Evolutionary conservation across 2,329 filamentous ascomycete species (phyloP), one percentile per base, ranked within the genome.

Genomic region (Alternaria panax): DNA sequence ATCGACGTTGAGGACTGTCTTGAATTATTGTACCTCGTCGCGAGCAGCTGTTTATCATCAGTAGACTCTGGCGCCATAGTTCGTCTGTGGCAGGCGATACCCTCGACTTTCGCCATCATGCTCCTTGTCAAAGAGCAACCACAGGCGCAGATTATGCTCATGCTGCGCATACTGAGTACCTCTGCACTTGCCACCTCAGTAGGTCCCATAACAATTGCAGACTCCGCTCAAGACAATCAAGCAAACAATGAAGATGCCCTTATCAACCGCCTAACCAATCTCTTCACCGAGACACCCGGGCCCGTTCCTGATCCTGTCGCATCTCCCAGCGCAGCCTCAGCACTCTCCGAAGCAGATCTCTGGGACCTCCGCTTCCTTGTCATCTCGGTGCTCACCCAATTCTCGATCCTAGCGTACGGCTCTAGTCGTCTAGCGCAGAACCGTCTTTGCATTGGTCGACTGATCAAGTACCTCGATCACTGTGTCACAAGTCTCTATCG

Each of bases 391-490:
- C 77, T 85, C 18, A 77, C 84, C n/a, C 81, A 84, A 2, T 89
- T 93, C 72, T 85, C 87, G 1, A 80, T 86, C n/a, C 78, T 84
- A 0, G 56, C 63, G 2, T 87, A 90, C 68, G 90, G 90, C 8
- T 84, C 86, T 1, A 74, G 82, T 24, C 86, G 90, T 45, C 83
- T 97, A 8, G 90, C 90, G 0, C 80, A 81, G 5, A 90, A 95
- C 74, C 84, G 85, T 3, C 86, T 85, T 40, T 88, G 88, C 12
- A 86, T 96, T 16, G 92, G 91, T 1, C 87, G 92, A 3, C 80
- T 97, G 0, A 88, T 96, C 25, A 86, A 88, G 25, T 87, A 90
- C 43, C 87, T 93, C 51, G 89, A 95, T 59, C 90, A 92, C 64
- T 87, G 90, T 64, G 80, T 97, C 14, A 83, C 85, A 45, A 78